A percentile compares a stretch with the other conserved stretches of the same genome.
phyloP scores from a whole-genome alignment of 2,329 filamentous ascomycete genomes.

The Trichoderma hamatum region DNA sequence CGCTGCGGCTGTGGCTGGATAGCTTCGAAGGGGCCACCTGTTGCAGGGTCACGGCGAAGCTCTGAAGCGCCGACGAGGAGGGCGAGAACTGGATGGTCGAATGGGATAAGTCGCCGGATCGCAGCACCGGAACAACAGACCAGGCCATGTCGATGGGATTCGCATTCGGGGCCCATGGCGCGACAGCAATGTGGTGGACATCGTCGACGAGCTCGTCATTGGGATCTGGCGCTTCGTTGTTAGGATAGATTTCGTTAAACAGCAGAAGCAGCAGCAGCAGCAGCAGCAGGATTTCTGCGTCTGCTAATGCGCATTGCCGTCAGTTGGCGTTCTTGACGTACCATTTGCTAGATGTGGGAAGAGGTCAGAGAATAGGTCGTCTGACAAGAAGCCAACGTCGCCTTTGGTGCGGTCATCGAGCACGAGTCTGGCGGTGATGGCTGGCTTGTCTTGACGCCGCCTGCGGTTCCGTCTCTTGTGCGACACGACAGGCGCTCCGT shows the following conservation, averaged over 20 bases:
- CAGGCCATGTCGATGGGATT: constrained; percentile 68
- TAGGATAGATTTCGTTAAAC: neutral
- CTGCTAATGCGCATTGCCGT: neutral
- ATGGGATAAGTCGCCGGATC: constrained; percentile 66
- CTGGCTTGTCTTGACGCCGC: constrained; percentile 68
- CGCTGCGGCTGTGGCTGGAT: constrained; percentile 70
- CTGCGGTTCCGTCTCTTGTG: constrained; percentile 52
- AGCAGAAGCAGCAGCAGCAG: neutral
- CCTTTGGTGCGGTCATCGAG: constrained; percentile 85
- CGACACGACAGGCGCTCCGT: constrained; percentile 32
- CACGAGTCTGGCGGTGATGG: constrained; percentile 77
- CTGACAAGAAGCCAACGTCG: constrained; percentile 82
- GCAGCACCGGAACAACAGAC: constrained; percentile 79
- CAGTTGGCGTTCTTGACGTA: constrained; percentile 42
- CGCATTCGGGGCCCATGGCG: constrained; percentile 68
- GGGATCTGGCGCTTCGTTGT: constrained; percentile 31
- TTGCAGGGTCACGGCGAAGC: constrained; percentile 74
- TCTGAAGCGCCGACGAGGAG: constrained; percentile 72
- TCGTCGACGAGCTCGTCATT: constrained; percentile 45
- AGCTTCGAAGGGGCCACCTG: constrained; percentile 76
- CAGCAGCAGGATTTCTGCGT: neutral
- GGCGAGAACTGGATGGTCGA: constrained; percentile 81
- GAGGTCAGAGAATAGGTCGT: constrained; percentile 81
- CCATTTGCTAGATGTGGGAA: constrained; percentile 65
- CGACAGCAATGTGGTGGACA: constrained; percentile 68